Evolutionary conservation across 2,329 filamentous ascomycete genomes (phyloP).

Genomic region (Penicillium crustosum): DNA sequence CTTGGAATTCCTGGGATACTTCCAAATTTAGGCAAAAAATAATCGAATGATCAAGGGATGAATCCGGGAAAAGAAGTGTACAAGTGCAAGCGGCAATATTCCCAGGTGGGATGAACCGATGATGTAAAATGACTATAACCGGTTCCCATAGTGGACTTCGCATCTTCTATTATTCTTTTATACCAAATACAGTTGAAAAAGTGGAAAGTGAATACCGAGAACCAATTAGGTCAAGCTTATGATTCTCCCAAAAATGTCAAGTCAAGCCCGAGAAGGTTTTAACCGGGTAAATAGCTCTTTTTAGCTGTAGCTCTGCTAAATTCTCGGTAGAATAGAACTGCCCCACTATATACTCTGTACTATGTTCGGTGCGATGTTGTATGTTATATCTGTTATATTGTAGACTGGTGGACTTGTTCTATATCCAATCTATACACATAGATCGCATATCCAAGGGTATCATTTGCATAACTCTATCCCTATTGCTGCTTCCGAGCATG

Average conservation of each 20-base stretch:
- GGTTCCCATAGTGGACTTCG: background rate
- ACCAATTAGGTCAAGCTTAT: background rate
- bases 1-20: background rate
- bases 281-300: conserved; percentile 9
- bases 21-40: background rate
- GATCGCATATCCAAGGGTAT: conserved; percentile 18
- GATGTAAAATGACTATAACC: conserved; percentile 21
- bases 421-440: conserved; percentile 21
- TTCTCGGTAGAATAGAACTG: conserved; percentile 16
- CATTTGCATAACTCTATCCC: conserved; percentile 11
- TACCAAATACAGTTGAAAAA: background rate
- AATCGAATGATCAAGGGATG: background rate
- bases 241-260: background rate
- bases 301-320: conserved; percentile 15
- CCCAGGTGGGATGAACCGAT: conserved; percentile 11
- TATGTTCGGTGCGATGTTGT: background rate
- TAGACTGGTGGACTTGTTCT: conserved; percentile 1
- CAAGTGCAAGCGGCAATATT: conserved; percentile 11
- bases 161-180: background rate
- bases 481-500: conserved; percentile 34
- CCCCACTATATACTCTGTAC: conserved; percentile 7
- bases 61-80: background rate
- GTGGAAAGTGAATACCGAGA: conserved; percentile 5
- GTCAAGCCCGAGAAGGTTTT: background rate
- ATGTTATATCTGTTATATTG: background rate